phyloP scores from a whole-genome alignment of 192 early-diverging fungal species.

The Gamsiella multidivaricata region DNA sequence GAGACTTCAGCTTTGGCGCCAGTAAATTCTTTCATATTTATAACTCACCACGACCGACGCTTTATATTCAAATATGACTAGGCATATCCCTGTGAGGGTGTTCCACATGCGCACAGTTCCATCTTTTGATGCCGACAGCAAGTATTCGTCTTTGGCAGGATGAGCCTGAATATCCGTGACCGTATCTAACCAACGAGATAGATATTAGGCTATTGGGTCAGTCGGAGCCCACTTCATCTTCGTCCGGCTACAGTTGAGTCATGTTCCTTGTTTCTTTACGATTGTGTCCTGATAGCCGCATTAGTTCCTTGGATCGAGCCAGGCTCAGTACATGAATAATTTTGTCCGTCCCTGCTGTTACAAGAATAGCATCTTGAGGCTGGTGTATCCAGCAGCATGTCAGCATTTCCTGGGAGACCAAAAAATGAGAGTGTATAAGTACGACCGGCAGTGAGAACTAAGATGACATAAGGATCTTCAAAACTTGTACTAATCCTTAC shows the following conservation, averaged over 20 bases:
- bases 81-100: slow-evolving; percentile 67
- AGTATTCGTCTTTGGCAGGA: slow-evolving; percentile 70
- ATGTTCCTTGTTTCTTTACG: slow-evolving; percentile 48
- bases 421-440: too few species aligned
- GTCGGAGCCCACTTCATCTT: too few species aligned
- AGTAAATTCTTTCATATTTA: too few species aligned
- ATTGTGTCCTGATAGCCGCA: slow-evolving; percentile 68
- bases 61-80: slow-evolving; percentile 69
- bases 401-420: slow-evolving; percentile 63
- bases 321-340: slow-evolving; percentile 80
- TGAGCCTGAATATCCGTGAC: slow-evolving; percentile 80
- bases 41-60: slow-evolving; percentile 69
- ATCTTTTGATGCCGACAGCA: slow-evolving; percentile 79
- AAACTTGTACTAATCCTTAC: slow-evolving; percentile 31
- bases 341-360: slow-evolving; percentile 71
- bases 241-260: too few species aligned
- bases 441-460: too few species aligned
- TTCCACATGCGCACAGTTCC: slow-evolving; percentile 85
- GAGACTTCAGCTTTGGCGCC: neutral
- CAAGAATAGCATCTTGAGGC: slow-evolving; percentile 76
- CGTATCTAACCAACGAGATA: slow-evolving; percentile 43
- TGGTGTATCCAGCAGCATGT: slow-evolving; percentile 82
- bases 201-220: too few species aligned
- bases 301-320: slow-evolving; percentile 74
- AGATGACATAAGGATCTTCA: neutral